A percentile compares a stretch with the other conserved stretches of the same genome.
These are phyloP conservation scores for Mycena haematopus DNA, from an alignment of 768 basidiomycete genomes.

Conservation along the genomic window DNA sequence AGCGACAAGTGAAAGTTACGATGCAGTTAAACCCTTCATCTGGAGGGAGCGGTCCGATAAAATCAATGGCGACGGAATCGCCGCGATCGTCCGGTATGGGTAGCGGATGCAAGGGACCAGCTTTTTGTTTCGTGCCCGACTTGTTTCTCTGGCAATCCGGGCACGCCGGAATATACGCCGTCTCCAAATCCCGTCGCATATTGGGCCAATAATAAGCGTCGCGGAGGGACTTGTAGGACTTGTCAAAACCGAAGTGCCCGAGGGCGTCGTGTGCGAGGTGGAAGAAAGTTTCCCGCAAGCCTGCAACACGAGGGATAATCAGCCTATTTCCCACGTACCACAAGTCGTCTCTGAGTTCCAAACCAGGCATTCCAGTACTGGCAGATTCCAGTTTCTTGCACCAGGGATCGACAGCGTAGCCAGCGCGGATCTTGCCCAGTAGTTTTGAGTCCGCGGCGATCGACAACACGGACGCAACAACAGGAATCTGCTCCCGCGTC, in stretches of 20 bases:
- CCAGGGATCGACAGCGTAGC: background rate
- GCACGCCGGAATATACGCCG: slow-evolving; percentile 35
- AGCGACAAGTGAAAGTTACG: slow-evolving; percentile 16
- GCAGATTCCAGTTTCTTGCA: background rate
- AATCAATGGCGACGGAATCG: too few species aligned
- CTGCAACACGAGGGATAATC: background rate
- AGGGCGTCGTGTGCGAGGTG: background rate
- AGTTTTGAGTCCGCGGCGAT: background rate
- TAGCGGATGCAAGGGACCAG: slow-evolving; percentile 34
- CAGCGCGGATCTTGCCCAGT: background rate
- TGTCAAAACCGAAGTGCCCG: background rate
- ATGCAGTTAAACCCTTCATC: background rate
- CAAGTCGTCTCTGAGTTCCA: background rate
- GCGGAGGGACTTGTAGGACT: background rate
- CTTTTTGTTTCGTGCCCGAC: slow-evolving; percentile 11
- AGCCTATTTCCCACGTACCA: background rate
- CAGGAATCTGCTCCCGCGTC: too few species aligned
- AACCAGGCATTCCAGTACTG: background rate
- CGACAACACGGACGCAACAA: too few species aligned
- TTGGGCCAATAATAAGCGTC: too few species aligned
- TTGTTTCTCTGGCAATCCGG: slow-evolving; percentile 42
- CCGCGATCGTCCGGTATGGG: slow-evolving; percentile 28
- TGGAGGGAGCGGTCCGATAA: slow-evolving; percentile 26
- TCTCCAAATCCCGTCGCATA: slow-evolving; percentile 15
- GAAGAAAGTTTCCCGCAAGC: background rate